Conservation (phyloP, 1,284 basidiomycete genomes). For the Gymnopus androsaceus region DNA sequence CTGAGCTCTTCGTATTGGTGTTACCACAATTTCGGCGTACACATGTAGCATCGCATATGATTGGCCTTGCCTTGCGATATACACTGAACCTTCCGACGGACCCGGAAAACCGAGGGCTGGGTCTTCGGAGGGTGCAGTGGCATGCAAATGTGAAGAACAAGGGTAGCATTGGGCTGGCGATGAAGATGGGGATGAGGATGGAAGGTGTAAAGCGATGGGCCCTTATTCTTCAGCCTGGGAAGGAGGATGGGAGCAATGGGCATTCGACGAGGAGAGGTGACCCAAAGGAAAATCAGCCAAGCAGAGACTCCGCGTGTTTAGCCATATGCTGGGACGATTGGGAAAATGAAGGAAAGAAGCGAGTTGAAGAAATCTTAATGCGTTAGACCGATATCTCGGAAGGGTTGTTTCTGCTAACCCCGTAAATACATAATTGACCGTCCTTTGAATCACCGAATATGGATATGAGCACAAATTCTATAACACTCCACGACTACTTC, state of each 20-base stretch:
- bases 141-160: constrained; percentile 52
- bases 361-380: constrained; percentile 36
- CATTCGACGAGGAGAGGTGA: constrained; percentile 38
- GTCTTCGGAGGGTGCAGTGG: constrained; percentile 68
- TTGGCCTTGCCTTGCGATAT: constrained; percentile 59
- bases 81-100: constrained; percentile 54
- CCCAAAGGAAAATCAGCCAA: constrained; percentile 34
- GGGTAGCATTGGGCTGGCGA: constrained; percentile 51
- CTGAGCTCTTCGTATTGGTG: constrained; percentile 53
- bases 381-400: too few relatives aligned
- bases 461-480: constrained; percentile 25
- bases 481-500: constrained; percentile 64
- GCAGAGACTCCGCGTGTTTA: constrained; percentile 50
- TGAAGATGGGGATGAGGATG: constrained; percentile 59
- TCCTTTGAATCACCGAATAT: too few relatives aligned
- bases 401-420: too few relatives aligned
- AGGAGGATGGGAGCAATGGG: constrained; percentile 36
- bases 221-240: constrained; percentile 40
- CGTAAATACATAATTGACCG: too few relatives aligned
- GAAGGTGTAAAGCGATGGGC: constrained; percentile 63
- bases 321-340: constrained; percentile 67
- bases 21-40: constrained; percentile 64
- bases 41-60: constrained; percentile 62
- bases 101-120: constrained; percentile 49
- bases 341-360: constrained; percentile 50